Conservation (phyloP, 1,284 basidiomycete species). For the Neolentinus lepideus region DNA sequence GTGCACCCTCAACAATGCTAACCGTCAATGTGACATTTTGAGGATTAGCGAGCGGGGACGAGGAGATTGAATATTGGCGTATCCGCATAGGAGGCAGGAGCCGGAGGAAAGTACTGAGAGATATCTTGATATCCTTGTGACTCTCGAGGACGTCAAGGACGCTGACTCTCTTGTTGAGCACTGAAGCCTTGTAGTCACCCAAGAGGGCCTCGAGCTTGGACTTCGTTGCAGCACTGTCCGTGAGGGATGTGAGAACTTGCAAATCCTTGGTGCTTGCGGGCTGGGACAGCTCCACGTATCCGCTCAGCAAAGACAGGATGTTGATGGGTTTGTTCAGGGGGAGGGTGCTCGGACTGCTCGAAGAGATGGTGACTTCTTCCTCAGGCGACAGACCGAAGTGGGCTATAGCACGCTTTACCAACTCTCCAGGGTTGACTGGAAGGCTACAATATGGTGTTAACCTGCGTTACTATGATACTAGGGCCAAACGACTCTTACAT, state of each 20-base stretch:
- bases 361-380: constrained; percentile 33
- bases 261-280: constrained; percentile 35
- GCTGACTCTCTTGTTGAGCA: constrained; percentile 32
- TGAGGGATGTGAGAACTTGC: constrained; percentile 13
- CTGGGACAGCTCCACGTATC: constrained; percentile 43
- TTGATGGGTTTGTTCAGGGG: constrained; percentile 31
- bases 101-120: constrained; percentile 31
- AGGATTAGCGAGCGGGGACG: constrained; percentile 40
- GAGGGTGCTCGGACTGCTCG: constrained; percentile 32
- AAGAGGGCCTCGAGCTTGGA: constrained; percentile 6
- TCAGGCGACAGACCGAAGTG: constrained; percentile 33
- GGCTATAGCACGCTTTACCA: constrained; percentile 31
- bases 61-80: constrained; percentile 47
- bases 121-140: constrained; percentile 30
- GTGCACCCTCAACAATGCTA: constrained; percentile 31
- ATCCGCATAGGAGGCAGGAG: constrained; percentile 43
- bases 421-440: constrained; percentile 30
- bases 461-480: not conserved
- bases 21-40: constrained; percentile 37
- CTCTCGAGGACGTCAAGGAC: constrained; percentile 38
- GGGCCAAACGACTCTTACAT: constrained; percentile 23
- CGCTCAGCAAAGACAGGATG: constrained; percentile 28
- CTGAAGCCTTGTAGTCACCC: constrained; percentile 11
- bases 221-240: not conserved
- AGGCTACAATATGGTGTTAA: constrained; percentile 18